Evolutionary conservation across 805 yeast genomes (phyloP), one percentile per base, ranked within the genome.

Genomic region (Myxozyma neotropica): DNA sequence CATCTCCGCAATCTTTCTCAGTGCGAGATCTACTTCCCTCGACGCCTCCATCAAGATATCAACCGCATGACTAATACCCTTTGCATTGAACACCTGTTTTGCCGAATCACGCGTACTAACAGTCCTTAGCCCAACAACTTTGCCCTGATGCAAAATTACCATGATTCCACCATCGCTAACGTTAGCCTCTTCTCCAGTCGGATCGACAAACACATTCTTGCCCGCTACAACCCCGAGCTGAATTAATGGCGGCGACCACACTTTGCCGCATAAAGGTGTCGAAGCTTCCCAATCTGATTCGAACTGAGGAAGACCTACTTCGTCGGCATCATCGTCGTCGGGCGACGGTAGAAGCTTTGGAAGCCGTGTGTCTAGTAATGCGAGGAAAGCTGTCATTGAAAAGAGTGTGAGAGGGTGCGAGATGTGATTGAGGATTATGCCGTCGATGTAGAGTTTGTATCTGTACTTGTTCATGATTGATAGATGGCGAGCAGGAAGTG

Each of bases 141-240:
- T 77, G n/a, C 84, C 84, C 58, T 84, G 75, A 57, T 82, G 81
- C 83, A 87, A 93, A 35, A 92, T 85, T 2, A 89, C 71, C 48
- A 91, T 76, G 21, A 93, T 64, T 0, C 96, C 96, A 59, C 88
- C 86, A 65, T 93, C 96, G 59, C 91, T 80, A 1, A 92, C 96
- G 61, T 85, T 88, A 71, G 89, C 92, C 72, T 93, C 99, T 59
- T 86, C 88, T n/a, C 82, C 76, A 0, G 95, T 85, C 0, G 99
- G 98, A 70, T 93, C 99, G 26, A 92, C 77, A 24, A 90, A 73
- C 8, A 86, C 80, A 53, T 80, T 76, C 57, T 84, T 83, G 1
- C 93, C 96, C 0, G 89, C 82, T 4, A 88, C 77, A 0, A 96
- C 96, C 27, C 87, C 74, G 0, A 93, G 83, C 66, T 94, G 83